Evolutionary conservation across 2,329 filamentous ascomycete species (phyloP), one percentile per base, ranked within the genome.

Genomic region (Pseudogymnoascus sp.): DNA sequence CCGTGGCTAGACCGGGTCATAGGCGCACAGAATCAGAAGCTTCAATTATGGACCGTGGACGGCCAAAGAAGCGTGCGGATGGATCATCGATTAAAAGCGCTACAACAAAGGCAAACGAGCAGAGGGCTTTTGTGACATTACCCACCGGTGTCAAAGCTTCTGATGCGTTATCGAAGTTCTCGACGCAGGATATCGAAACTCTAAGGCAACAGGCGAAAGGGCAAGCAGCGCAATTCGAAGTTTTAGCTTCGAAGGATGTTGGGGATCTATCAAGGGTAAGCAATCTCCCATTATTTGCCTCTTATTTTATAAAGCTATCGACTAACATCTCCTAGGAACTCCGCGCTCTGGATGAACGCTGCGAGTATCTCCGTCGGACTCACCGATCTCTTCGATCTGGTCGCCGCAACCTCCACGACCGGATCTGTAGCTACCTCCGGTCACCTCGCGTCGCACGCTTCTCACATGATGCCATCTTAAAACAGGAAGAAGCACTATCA

Each of bases 381-480:
- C 90, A 91, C 74, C 87, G 83, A 61, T 90, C 88, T 4, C 81
- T 93, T 14, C 83, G 89, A 12, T 81, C 85, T n/a, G 89, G 88
- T 0, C 86, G 90, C 29, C 87, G 89, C 67, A 91, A 89, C 71
- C 81, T 92, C 3, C 90, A 92, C 70, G 82, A 83, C 6, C 83
- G 90, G 49, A 91, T 92, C 75, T 90, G 90, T 74, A 85, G 87
- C 61, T 91, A 91, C 69, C 81, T 92, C 8, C 86, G 88, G 60
- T 88, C 86, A 16, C 85, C 88, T 7, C 83, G 88, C 33, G 82
- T 84, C 4, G 84, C 87, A 62, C 87, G 84, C 66, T 91, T 92
- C 72, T 90, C 85, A 66, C 82, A 86, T 66, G 88, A 92, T 65
- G 86, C 85, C 19, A 84, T 93, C 72, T 79, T 92, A 43, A 90